Conservation (phyloP, 2,329 filamentous ascomycete species). For the Penicillium palitans region DNA sequence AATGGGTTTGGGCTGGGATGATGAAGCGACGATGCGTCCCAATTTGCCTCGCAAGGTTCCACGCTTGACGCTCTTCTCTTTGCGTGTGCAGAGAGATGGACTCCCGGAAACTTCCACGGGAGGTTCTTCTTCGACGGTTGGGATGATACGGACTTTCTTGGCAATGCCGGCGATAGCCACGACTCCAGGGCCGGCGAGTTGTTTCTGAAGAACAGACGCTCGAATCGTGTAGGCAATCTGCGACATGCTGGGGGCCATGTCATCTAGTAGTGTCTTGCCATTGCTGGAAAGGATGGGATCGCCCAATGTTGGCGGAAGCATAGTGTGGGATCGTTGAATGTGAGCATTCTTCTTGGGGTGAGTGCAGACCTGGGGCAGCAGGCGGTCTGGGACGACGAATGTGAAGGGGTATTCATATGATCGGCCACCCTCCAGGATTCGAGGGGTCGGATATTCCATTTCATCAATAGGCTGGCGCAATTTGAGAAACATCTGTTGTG, state of each 20-base stretch:
- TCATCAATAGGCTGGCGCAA: slow-evolving; percentile 61
- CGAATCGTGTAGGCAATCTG: slow-evolving; percentile 60
- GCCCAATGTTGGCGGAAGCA: slow-evolving; percentile 63
- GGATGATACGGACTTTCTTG: slow-evolving; percentile 61
- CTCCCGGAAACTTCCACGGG: slow-evolving; percentile 54
- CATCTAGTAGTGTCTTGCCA: slow-evolving; percentile 56
- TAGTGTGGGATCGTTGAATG: slow-evolving; percentile 57
- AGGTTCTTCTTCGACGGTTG: slow-evolving; percentile 59
- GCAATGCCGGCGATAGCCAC: slow-evolving; percentile 52
- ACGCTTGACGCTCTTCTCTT: slow-evolving; percentile 62
- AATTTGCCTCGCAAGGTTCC: slow-evolving; percentile 60
- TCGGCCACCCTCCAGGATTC: slow-evolving; percentile 55
- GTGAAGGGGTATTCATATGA: slow-evolving; percentile 63
- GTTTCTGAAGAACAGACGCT: slow-evolving; percentile 45
- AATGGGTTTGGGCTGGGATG: slow-evolving; percentile 59
- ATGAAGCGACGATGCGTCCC: slow-evolving; percentile 58
- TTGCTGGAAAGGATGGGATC: slow-evolving; percentile 56
- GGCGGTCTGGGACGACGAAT: slow-evolving; percentile 61
- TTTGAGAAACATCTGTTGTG: slow-evolving; percentile 61
- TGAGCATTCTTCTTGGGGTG: slow-evolving; percentile 54
- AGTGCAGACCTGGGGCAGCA: slow-evolving; percentile 61
- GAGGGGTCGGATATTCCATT: slow-evolving; percentile 54
- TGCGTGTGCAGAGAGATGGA: slow-evolving; percentile 53
- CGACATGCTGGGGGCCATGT: slow-evolving; percentile 63
- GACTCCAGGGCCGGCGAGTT: slow-evolving; percentile 39